These are phyloP conservation scores for Evernia prunastri DNA, from an alignment of 495 filamentous ascomycete species.

Conservation along the genomic window DNA sequence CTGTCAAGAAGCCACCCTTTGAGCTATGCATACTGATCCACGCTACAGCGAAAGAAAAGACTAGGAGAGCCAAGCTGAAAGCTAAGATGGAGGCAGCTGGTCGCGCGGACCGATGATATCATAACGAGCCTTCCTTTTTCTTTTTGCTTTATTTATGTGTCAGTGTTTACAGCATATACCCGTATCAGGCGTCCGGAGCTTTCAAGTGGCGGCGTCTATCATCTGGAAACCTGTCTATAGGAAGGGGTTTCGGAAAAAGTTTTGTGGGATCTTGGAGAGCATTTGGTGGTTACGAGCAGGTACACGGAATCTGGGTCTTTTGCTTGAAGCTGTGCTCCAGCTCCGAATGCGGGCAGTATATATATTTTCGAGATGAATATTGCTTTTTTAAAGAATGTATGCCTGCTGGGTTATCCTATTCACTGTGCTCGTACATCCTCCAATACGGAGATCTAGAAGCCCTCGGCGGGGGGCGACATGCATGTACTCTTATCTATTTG, in stretches of 20 bases:
- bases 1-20: not conserved
- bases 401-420: too few relatives aligned
- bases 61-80: slow-evolving; percentile 21
- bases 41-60: slow-evolving; percentile 21
- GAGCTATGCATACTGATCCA: slow-evolving; percentile 3
- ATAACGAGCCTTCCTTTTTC: not conserved
- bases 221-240: not conserved
- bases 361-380: too few relatives aligned
- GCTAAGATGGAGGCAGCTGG: not conserved
- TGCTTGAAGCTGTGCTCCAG: too few relatives aligned
- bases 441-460: too few relatives aligned
- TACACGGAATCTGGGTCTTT: not conserved
- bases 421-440: too few relatives aligned
- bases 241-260: not conserved
- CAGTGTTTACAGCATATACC: slow-evolving; percentile 1
- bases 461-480: too few relatives aligned
- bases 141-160: too few relatives aligned
- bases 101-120: not conserved
- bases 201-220: not conserved
- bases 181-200: not conserved
- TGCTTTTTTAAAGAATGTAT: too few relatives aligned
- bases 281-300: not conserved
- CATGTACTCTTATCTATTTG: too few relatives aligned
- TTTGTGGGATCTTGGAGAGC: not conserved
- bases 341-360: too few relatives aligned